Evolutionary conservation across 768 basidiomycete genomes (phyloP).

Genomic region (Auriscalpium orientale): DNA sequence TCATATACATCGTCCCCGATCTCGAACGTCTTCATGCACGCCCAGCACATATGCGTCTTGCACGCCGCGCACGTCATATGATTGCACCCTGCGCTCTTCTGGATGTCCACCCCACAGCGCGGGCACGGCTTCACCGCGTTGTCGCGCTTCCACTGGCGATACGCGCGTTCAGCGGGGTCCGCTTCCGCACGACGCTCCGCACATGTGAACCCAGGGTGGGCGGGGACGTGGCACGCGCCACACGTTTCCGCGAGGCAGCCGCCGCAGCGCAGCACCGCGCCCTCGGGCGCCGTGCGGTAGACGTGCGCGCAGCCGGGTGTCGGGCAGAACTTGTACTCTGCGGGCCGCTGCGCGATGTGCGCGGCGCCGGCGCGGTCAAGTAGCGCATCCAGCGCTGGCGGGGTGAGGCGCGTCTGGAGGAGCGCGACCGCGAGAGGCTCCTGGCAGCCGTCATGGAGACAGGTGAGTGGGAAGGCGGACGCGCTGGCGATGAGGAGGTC

Average conservation of each 20-base stretch:
- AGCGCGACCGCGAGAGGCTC: slow-evolving; percentile 16
- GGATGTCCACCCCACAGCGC: slow-evolving; percentile 55
- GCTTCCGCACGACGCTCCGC: no score
- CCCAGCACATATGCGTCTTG: slow-evolving; percentile 74
- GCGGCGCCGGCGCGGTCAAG: slow-evolving; percentile 49
- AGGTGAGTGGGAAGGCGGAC: slow-evolving; percentile 52
- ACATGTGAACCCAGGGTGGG: slow-evolving; percentile 32
- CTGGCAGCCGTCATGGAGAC: slow-evolving; percentile 27
- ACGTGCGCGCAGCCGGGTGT: slow-evolving; percentile 70
- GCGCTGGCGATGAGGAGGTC: background rate
- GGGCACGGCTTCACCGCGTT: no score
- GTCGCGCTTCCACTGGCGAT: no score
- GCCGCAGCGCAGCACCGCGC: slow-evolving; percentile 58
- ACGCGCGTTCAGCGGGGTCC: no score
- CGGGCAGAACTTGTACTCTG: slow-evolving; percentile 66
- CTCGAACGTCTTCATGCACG: slow-evolving; percentile 59
- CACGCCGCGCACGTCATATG: slow-evolving; percentile 70
- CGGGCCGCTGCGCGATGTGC: slow-evolving; percentile 47
- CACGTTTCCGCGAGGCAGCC: slow-evolving; percentile 63
- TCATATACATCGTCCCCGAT: no score
- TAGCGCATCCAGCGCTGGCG: slow-evolving; percentile 36
- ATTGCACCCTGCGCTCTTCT: slow-evolving; percentile 69
- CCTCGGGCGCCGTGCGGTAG: slow-evolving; percentile 46
- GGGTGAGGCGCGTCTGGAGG: no score
- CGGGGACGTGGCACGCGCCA: slow-evolving; percentile 40